phyloP scores from a whole-genome alignment of 106 monocot species.

The Apostasia ramifera region DNA sequence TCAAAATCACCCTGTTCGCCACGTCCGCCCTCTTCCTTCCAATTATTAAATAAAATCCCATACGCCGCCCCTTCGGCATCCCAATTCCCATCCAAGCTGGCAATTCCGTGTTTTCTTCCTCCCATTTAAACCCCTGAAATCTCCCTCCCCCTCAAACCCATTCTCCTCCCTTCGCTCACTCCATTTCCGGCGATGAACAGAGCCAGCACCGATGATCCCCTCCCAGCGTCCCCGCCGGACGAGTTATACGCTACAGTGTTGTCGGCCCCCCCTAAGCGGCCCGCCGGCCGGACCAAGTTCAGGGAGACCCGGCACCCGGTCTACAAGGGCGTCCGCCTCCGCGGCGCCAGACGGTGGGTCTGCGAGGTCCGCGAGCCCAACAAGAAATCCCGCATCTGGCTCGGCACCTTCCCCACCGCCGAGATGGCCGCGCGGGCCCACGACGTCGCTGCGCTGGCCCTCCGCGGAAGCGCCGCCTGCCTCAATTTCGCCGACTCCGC shows the following conservation, averaged over 20 bases:
- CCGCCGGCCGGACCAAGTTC: slow-evolving; percentile 82
- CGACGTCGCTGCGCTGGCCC: background rate
- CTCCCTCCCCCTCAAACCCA: background rate
- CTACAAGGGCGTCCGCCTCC: slow-evolving; percentile 64
- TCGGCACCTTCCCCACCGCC: slow-evolving; percentile 14
- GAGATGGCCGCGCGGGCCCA: slow-evolving; percentile 4
- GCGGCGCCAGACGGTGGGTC: slow-evolving; percentile 57
- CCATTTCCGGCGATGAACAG: no score
- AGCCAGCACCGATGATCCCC: background rate
- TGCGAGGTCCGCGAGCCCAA: slow-evolving; percentile 82
- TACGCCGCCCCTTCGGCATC: no score
- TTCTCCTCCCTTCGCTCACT: background rate
- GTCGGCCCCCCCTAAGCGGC: slow-evolving; percentile 63
- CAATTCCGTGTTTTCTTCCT: background rate
- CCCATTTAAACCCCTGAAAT: slow-evolving; percentile 6
- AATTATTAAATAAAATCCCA: no score
- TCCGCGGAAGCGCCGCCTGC: background rate
- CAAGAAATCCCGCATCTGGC: slow-evolving; percentile 77
- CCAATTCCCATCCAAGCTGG: background rate
- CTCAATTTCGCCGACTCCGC: slow-evolving; percentile 33
- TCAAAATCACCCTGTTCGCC: no score
- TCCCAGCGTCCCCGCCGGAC: background rate
- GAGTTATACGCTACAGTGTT: slow-evolving; percentile 47
- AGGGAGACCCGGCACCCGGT: slow-evolving; percentile 78
- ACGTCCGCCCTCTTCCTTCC: no score